Evolutionary conservation across 73 alveolate species (phyloP).

Genomic region (Paramecium caudatum): DNA sequence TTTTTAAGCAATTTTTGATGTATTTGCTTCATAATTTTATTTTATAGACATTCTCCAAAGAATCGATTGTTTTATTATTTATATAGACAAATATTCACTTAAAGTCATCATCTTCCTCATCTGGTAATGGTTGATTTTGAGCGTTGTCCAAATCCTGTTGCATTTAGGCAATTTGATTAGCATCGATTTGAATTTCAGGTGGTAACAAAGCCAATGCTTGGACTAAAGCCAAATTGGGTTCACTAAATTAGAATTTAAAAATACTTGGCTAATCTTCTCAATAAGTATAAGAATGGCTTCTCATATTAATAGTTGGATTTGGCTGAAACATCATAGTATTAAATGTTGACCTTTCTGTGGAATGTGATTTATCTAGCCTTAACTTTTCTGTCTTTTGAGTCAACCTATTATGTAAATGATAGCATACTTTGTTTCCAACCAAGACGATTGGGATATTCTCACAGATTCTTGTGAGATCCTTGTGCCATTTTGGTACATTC

Average conservation of each 20-base stretch:
- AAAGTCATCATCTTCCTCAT: slow-evolving; percentile 34
- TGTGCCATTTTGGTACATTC: slow-evolving; percentile 98
- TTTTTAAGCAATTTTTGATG: no score
- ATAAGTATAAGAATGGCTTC: slow-evolving; percentile 99
- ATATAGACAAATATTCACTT: no score
- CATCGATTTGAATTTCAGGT: slow-evolving; percentile 16
- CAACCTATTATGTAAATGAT: slow-evolving; percentile 79
- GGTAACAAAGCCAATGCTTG: slow-evolving; percentile 27
- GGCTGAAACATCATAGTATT: slow-evolving; percentile 99
- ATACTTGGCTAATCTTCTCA: slow-evolving; percentile 93
- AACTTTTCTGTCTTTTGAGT: slow-evolving; percentile 98
- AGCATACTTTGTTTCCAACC: slow-evolving; percentile 91
- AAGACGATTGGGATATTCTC: slow-evolving; percentile 93
- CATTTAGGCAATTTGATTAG: background rate
- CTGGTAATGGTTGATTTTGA: slow-evolving; percentile 18
- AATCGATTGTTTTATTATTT: no score
- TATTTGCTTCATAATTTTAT: no score
- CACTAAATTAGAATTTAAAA: slow-evolving; percentile 69
- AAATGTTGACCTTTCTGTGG: slow-evolving; percentile 98
- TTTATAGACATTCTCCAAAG: no score
- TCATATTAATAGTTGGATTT: slow-evolving; percentile 99
- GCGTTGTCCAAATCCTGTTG: background rate
- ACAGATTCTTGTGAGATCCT: slow-evolving; percentile 96
- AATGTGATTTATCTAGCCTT: slow-evolving; percentile 98
- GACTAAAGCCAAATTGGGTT: slow-evolving; percentile 78